A percentile compares a stretch with the other conserved stretches of the same genome.
Evolutionary conservation across 495 filamentous ascomycete genomes (phyloP).

Genomic region (Podospora pseudoanserina): DNA sequence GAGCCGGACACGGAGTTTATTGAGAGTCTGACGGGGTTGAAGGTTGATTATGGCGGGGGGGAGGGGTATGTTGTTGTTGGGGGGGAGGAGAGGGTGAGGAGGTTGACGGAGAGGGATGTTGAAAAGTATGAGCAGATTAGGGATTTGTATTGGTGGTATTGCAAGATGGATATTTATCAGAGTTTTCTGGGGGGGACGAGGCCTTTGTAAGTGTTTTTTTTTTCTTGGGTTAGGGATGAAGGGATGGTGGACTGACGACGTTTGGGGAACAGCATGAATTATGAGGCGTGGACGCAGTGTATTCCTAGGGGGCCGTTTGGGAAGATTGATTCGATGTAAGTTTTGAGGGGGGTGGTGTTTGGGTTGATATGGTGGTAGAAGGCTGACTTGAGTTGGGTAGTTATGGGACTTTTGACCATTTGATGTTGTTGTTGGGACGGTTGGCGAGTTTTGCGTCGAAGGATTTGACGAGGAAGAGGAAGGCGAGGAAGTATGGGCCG

Average conservation of each 20-base stretch:
- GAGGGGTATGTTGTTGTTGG: constrained; percentile 15
- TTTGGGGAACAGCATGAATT: constrained; percentile 61
- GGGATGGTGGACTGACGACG: constrained; percentile 14
- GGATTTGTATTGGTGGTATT: constrained; percentile 96
- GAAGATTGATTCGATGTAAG: constrained; percentile 67
- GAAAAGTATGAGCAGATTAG: constrained; percentile 74
- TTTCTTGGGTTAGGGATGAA: too few relatives aligned
- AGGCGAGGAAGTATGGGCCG: constrained; percentile 39
- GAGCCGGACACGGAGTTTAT: constrained; percentile 39
- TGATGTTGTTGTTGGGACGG: constrained; percentile 77
- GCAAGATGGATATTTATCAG: constrained; percentile 88
- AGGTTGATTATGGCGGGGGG: constrained; percentile 33
- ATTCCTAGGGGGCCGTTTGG: constrained; percentile 79
- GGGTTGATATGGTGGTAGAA: not conserved
- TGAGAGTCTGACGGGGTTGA: constrained; percentile 35
- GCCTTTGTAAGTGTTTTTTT: constrained; percentile 63
- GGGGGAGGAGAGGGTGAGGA: constrained; percentile 7
- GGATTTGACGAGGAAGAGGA: constrained; percentile 76
- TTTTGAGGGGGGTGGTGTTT: not conserved
- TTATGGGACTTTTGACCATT: constrained; percentile 81
- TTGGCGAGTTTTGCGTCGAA: constrained; percentile 75
- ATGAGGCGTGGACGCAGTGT: constrained; percentile 74
- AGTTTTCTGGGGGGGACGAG: constrained; percentile 82
- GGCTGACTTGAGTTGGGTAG: constrained; percentile 24
- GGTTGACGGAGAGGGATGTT: constrained; percentile 60